Evolutionary conservation across 2,329 filamentous ascomycete species (phyloP), one percentile per base, ranked within the genome.

Genomic region (Talaromyces sp.): DNA sequence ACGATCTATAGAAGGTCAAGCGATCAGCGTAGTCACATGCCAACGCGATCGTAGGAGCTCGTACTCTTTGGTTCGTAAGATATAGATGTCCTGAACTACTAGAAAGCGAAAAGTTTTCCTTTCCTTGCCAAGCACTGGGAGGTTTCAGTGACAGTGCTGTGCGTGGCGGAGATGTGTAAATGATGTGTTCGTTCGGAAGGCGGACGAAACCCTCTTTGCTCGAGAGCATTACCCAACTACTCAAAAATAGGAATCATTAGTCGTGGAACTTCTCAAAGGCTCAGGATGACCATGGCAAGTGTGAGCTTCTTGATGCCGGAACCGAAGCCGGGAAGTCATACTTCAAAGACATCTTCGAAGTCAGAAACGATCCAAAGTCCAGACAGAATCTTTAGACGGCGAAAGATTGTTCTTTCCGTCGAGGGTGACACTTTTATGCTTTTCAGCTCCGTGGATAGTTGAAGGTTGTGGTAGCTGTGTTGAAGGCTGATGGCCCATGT

Each of bases 191-290:
- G 73, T 89, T 88, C 50, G 91, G 90, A 54, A 97, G 85, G 71
- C 89, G 91, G 72, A 96, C 88, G 77, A 96, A 95, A 64, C 88
- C 86, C 65, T 83, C 79, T 56, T 75, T 74, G 72, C 89, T 85
- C 72, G 89, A 87, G 72, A 96, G 86, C 93, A 97, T 97, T 52
- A 97, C 93, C 93, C 93, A 97, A 75, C 88, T 91, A 74, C 65
- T 63, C 62, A 65, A 63, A 42, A 44, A 37, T 21, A 23, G 18
- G 37, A 16, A 8, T 18, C n/a, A 7, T 52, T 37, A 54, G 50
- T 21, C 23, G 16, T 3, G 11, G 28, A 16, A 7, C 5, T 31
- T 6, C 4, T 52, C 4, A 33, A 18, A 21, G 4, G 5, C 3
- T 18, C 3, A 40, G 23, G 9, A 35, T 5, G 28, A 16, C 7